phyloP scores from a whole-genome alignment of 129 eudicot species.

The Flaveria bidentis region DNA sequence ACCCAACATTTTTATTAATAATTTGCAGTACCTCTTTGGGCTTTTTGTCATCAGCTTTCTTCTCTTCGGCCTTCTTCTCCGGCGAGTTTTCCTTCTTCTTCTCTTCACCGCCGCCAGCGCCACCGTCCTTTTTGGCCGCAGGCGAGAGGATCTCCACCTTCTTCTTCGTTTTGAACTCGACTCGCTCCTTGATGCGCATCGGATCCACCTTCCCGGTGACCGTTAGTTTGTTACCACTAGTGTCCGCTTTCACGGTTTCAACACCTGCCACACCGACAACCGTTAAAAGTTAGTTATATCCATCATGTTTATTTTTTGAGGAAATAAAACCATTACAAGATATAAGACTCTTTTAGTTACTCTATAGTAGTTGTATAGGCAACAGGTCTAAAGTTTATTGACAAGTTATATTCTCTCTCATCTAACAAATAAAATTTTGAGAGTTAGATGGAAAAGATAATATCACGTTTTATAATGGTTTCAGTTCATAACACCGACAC shows the following conservation, averaged over 20 bases:
- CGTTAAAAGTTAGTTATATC: slow-evolving; percentile 19
- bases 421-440: no score
- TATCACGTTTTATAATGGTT: no score
- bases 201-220: slow-evolving; percentile 72
- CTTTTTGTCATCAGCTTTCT: slow-evolving; percentile 40
- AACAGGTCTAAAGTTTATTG: no score
- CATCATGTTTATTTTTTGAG: slow-evolving; percentile 26
- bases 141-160: slow-evolving; percentile 69
- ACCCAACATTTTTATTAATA: slow-evolving; percentile 16
- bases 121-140: slow-evolving; percentile 40
- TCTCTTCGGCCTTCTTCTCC: slow-evolving; percentile 41
- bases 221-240: slow-evolving; percentile 44
- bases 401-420: no score
- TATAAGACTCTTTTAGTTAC: no score
- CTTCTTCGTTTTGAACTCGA: slow-evolving; percentile 62
- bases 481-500: no score
- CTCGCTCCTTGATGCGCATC: slow-evolving; percentile 50
- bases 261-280: slow-evolving; percentile 53
- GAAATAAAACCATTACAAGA: slow-evolving; percentile 12
- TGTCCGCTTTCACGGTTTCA: slow-evolving; percentile 50
- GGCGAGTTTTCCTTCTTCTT: slow-evolving; percentile 1
- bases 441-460: no score
- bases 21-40: slow-evolving; percentile 51
- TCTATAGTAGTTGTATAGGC: no score
- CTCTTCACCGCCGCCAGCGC: slow-evolving; percentile 25